Evolutionary conservation across 2,329 filamentous ascomycete species (phyloP), one percentile per base, ranked within the genome.

Genomic region (Neodidymelliopsis sp.): DNA sequence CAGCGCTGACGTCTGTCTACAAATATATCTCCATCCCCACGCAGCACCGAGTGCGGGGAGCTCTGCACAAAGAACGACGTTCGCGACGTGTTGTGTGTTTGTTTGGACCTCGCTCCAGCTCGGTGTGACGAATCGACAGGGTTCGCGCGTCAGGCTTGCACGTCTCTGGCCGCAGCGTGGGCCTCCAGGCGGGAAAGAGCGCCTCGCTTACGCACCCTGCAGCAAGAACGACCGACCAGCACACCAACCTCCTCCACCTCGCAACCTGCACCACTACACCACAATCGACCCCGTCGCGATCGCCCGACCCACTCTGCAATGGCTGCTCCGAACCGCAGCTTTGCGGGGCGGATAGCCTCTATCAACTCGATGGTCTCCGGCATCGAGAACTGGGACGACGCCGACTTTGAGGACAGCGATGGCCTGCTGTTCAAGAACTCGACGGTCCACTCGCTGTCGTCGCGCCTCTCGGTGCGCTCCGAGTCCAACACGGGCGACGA

Each of bases 391-490:
- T 94, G 79, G 79, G 78, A 81, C 70, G 76, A 80, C 59, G 70
- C 64, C 61, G 78, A 81, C 66, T 77, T 81, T 39, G 67, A 70
- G 42, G 58, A 62, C 50, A 47, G 45, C 54, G 69, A 78, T 53
- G 76, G 89, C 84, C 88, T 92, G 66, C 85, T 92, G 67, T 88
- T 75, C 63, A 71, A 89, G 62, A 85, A 89, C 72, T 86, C 90
- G 64, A 86, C 88, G 15, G 81, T 81, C 43, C 86, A 89, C 79
- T 89, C 74, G 13, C 84, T 88, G 46, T 96, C 92, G 1, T 96
- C 90, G 49, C 88, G 90, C 61, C 84, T 91, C 63, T 95, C 91
- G 13, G 84, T 90, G 62, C 88, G 88, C 62, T 96, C 90, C 44
- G 92, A 95, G 67, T 83, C 91, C 57, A 82, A 83, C 46, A 79